Conservation (phyloP, 176 grass and related monocot species). For the Calamus simplicifolius region DNA sequence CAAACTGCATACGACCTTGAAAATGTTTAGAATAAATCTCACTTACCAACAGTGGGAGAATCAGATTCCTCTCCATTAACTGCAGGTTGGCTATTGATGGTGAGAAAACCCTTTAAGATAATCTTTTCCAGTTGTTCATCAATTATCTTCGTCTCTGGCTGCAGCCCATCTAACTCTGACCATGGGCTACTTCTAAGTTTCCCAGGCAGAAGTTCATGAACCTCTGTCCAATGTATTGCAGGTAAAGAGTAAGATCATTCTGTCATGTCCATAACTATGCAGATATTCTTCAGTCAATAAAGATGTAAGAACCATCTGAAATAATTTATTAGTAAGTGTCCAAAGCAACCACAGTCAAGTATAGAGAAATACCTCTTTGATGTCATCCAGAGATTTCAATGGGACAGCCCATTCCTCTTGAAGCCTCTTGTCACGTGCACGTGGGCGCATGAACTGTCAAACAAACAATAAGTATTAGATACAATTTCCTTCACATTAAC, state of each 20-base stretch:
- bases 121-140: slow-evolving; percentile 57
- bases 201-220: slow-evolving; percentile 64
- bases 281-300: too few species aligned
- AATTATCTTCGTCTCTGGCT: slow-evolving; percentile 76
- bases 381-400: slow-evolving; percentile 64
- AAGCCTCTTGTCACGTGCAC: slow-evolving; percentile 52
- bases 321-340: not conserved
- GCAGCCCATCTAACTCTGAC: slow-evolving; percentile 82
- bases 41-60: slow-evolving; percentile 59
- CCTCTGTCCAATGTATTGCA: slow-evolving; percentile 24
- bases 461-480: not conserved
- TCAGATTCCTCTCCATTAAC: slow-evolving; percentile 76
- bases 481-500: too few species aligned
- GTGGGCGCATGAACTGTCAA: slow-evolving; percentile 67
- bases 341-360: not conserved
- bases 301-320: not conserved
- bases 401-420: slow-evolving; percentile 85
- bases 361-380: slow-evolving; percentile 55
- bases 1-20: not conserved
- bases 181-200: slow-evolving; percentile 65
- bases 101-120: slow-evolving; percentile 82
- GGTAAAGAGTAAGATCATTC: not conserved
- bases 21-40: slow-evolving; percentile 4
- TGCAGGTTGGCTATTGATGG: slow-evolving; percentile 87
- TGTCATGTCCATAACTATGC: too few species aligned